phyloP scores from a whole-genome alignment of 805 yeast species.

The Saturnispora mendoncae region DNA sequence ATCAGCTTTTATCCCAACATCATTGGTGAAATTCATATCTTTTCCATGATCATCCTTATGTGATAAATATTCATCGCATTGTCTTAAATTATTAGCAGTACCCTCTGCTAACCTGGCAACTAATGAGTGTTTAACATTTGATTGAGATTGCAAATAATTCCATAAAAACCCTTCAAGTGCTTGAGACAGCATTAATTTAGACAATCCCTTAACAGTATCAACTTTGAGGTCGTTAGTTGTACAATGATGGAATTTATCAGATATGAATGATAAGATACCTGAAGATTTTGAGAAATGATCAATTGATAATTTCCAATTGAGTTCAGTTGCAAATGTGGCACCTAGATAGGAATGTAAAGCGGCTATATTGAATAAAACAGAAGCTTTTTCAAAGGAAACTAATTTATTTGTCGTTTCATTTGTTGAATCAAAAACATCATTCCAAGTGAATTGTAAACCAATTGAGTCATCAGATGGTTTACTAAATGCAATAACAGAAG shows the following conservation, averaged over 20 bases:
- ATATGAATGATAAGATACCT: constrained; percentile 62
- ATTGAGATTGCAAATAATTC: constrained; percentile 41
- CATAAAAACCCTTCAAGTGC: constrained; percentile 78
- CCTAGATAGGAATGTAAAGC: constrained; percentile 50
- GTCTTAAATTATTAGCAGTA: constrained; percentile 45
- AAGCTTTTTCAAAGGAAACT: constrained; percentile 83
- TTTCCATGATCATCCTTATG: constrained; percentile 19
- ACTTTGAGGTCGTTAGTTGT: constrained; percentile 73
- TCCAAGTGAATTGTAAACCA: constrained; percentile 62
- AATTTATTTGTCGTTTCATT: constrained; percentile 49
- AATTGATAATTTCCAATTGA: constrained; percentile 50
- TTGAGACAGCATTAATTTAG: constrained; percentile 68
- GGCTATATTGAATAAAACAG: constrained; percentile 70
- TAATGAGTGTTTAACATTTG: constrained; percentile 50
- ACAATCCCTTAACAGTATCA: constrained; percentile 55
- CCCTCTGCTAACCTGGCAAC: constrained; percentile 68
- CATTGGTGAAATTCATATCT: constrained; percentile 40
- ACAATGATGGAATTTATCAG: constrained; percentile 80
- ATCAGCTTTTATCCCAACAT: constrained; percentile 41
- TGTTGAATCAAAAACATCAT: constrained; percentile 50
- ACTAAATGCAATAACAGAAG: constrained; percentile 24
- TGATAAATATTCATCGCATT: constrained; percentile 39
- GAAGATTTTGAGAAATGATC: constrained; percentile 64
- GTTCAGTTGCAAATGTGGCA: constrained; percentile 20
- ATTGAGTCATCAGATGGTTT: constrained; percentile 18